Percentiles rank a stretch among this genome's conserved stretches.
Evolutionary conservation across 805 yeast genomes (phyloP).

Genomic region (Yarrowia sp.): DNA sequence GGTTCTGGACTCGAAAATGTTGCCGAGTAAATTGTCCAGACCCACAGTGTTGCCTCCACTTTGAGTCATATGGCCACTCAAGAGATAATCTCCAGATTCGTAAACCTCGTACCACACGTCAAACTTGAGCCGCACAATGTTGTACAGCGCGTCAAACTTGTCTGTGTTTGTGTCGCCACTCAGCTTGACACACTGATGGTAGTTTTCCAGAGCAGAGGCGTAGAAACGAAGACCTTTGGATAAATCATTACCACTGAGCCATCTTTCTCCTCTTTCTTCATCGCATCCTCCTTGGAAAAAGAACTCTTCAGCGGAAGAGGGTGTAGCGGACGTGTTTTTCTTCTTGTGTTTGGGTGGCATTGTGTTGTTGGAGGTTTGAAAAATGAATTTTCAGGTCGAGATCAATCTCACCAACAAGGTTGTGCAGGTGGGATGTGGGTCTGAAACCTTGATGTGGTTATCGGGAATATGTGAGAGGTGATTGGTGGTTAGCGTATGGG

Average conservation of each 20-base stretch:
- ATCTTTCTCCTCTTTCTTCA: constrained; percentile 75
- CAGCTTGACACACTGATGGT: constrained; percentile 28
- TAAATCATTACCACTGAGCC: constrained; percentile 60
- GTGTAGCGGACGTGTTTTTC: constrained; percentile 2
- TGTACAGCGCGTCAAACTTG: constrained; percentile 52
- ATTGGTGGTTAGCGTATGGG: background rate
- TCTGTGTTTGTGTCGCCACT: constrained; percentile 8
- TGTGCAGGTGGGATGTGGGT: background rate
- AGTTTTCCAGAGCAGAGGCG: constrained; percentile 38
- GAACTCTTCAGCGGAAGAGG: constrained; percentile 49
- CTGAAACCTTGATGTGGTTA: background rate
- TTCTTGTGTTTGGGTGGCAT: constrained; percentile 13
- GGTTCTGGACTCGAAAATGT: constrained; percentile 26
- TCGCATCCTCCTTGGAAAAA: constrained; percentile 57
- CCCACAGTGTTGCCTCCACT: constrained; percentile 6
- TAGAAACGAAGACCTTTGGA: constrained; percentile 65
- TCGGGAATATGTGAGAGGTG: background rate
- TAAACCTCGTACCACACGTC: constrained; percentile 55
- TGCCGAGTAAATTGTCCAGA: constrained; percentile 11
- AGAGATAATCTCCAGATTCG: constrained; percentile 35
- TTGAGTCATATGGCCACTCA: constrained; percentile 8
- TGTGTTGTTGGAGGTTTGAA: background rate
- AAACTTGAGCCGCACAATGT: constrained; percentile 56
- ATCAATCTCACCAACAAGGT: constrained; percentile 11
- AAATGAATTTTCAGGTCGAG: background rate